These are phyloP conservation scores for Leucaena leucocephala DNA, from an alignment of 306 rosid species.

Conservation along the genomic window DNA sequence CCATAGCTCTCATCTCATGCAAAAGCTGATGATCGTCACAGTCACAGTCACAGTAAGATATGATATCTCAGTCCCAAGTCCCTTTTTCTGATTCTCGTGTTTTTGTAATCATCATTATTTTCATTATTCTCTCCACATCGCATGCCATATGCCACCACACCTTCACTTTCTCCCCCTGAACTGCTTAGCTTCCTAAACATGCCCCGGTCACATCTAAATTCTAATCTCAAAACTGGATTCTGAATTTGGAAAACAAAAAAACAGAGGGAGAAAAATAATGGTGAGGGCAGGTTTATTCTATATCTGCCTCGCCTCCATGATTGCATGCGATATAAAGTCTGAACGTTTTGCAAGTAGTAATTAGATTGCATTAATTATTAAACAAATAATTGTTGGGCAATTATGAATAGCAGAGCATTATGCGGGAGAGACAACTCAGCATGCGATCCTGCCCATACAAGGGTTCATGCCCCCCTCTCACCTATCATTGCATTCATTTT, in stretches of 20 bases:
- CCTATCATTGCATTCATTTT: constrained; percentile 51
- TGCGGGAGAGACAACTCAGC: constrained; percentile 46
- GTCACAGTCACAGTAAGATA: neutral
- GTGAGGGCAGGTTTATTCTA: neutral
- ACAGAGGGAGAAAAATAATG: neutral
- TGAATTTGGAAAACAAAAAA: neutral
- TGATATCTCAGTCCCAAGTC: neutral
- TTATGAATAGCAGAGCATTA: constrained; percentile 28
- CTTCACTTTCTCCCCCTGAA: neutral
- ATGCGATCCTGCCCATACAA: constrained; percentile 59
- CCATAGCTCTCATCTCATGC: neutral
- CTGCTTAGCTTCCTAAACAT: neutral
- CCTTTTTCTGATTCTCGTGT: neutral
- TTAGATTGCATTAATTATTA: constrained; percentile 12
- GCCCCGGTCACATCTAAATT: neutral
- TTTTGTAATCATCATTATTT: constrained; percentile 19
- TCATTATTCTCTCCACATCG: neutral
- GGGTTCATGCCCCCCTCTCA: constrained; percentile 46
- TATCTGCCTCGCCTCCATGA: constrained; percentile 5
- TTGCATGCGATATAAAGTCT: neutral
- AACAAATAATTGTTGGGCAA: constrained; percentile 37
- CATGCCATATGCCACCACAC: no score
- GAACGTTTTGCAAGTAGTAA: constrained; percentile 17
- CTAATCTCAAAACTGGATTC: neutral
- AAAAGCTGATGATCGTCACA: neutral